Evolutionary conservation across 2,329 filamentous ascomycete species (phyloP), one percentile per base, ranked within the genome.

Genomic region (Aspergillus chevalieri): DNA sequence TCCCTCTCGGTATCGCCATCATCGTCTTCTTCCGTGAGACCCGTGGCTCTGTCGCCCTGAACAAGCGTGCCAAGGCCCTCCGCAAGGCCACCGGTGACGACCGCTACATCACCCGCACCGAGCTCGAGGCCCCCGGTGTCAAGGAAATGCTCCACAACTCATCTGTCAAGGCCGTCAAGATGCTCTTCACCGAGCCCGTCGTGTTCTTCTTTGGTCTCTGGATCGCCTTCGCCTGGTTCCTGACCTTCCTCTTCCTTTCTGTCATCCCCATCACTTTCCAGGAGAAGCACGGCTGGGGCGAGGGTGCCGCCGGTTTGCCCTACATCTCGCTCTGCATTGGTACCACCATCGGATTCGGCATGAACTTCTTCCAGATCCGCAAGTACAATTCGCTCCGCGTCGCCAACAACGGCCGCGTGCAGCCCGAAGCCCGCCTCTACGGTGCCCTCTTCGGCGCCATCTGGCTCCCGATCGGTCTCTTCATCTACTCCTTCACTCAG

Each of bases 401-500:
- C 3, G 61, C 66, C 34, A 58, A 67, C 9, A 57, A 60, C 15
- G 30, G 41, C 6, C 28, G 53, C n/a, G 59, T 74, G n/a, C 62
- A 68, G 0, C 74, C 74, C 3, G 74, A 77, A 50, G 65, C 65
- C n/a, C 71, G 74, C 17, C 69, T 77, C 2, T 76, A 76, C 55
- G 74, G 74, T n/a, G 72, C 74, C 45, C 70, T 77, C 58, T 75
- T 65, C 53, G 75, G 75, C 21, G 71, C 74, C 21, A 54, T 75
- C 52, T 75, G 68, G 65, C 65, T 77, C 10, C 75, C 75, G 12
- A 59, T 77, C 42, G 75, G 75, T 14, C 68, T 78, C 2, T 77
- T 77, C 67, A 75, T 79, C 60, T 79, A 79, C 69, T 72, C 67
- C 36, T 79, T 78, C 67, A 78, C 76, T 1, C 76, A 79, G 58